Evolutionary conservation across 225 moss, liverwort and hornwort genomes (phyloP).

Genomic region (Rhytidiadelphus loreus): DNA sequence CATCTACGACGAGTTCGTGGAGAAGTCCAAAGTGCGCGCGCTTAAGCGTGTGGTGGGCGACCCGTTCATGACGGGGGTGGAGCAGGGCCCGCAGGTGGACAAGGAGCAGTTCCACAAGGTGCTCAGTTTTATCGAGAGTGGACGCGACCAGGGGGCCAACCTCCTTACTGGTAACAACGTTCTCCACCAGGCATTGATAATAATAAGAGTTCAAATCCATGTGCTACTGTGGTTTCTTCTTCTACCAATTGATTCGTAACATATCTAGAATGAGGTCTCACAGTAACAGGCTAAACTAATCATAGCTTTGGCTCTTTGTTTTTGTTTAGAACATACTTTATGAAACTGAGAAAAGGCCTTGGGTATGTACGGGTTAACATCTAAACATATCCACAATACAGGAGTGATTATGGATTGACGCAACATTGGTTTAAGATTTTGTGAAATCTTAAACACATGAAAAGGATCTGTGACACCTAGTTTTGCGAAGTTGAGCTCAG

Average conservation of each 20-base stretch:
- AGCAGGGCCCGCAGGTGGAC: constrained; percentile 89
- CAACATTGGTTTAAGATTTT: neutral
- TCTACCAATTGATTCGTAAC: neutral
- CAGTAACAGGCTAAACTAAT: neutral
- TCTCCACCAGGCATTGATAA: neutral
- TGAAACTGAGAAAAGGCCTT: neutral
- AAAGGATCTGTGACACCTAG: neutral
- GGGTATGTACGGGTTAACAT: neutral
- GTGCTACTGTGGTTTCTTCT: neutral
- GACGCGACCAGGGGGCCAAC: constrained; percentile 60
- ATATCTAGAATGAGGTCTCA: neutral
- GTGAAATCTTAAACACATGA: neutral
- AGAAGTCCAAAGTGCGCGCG: constrained; percentile 67
- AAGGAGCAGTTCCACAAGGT: constrained; percentile 64
- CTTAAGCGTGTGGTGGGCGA: constrained; percentile 79
- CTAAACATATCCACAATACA: neutral
- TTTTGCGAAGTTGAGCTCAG: neutral
- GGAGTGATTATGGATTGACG: neutral
- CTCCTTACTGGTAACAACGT: constrained; percentile 41
- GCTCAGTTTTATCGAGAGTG: constrained; percentile 48
- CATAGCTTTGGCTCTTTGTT: neutral
- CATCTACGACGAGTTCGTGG: constrained; percentile 82
- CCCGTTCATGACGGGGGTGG: constrained; percentile 61
- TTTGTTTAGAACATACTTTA: neutral
- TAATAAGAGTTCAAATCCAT: no score